A percentile compares a stretch with the other conserved stretches of the same genome.
phyloP scores from a whole-genome alignment of 1,139 yeast genomes.

The Magnusiomyces paraingens region DNA sequence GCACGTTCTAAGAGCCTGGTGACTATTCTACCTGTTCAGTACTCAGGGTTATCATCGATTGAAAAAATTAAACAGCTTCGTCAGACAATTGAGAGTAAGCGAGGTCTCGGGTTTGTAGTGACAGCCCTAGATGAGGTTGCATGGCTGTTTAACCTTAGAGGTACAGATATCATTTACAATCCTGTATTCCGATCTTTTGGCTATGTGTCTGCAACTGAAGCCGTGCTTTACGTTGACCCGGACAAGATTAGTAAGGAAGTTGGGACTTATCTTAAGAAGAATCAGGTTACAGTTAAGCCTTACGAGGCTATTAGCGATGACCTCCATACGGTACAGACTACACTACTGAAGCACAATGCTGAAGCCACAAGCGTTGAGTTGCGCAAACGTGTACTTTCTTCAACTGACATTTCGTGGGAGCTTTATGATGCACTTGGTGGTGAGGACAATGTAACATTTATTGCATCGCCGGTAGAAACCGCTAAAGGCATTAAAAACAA shows the following conservation, averaged over 20 bases:
- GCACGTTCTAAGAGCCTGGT: constrained; percentile 31
- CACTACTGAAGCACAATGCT: constrained; percentile 29
- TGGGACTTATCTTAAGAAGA: constrained; percentile 24
- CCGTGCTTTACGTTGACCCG: constrained; percentile 64
- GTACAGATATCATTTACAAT: constrained; percentile 76
- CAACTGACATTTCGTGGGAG: constrained; percentile 77
- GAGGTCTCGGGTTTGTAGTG: constrained; percentile 47
- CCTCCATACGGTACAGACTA: constrained; percentile 29
- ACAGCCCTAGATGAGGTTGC: constrained; percentile 86
- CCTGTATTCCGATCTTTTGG: constrained; percentile 88
- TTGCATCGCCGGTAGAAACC: constrained; percentile 54
- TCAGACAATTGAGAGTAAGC: constrained; percentile 38
- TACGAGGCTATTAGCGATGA: constrained; percentile 34
- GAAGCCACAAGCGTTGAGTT: constrained; percentile 12
- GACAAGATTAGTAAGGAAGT: constrained; percentile 48
- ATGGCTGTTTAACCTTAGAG: constrained; percentile 86
- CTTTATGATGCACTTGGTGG: constrained; percentile 51
- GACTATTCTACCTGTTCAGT: constrained; percentile 28
- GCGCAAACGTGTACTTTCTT: constrained; percentile 44
- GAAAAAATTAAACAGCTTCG: constrained; percentile 44
- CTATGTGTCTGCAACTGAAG: constrained; percentile 53
- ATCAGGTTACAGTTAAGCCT: constrained; percentile 29
- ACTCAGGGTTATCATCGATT: constrained; percentile 39
- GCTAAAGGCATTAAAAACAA: constrained; percentile 75
- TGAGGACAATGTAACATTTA: constrained; percentile 39